Conservation (phyloP, 306 rosid genomes). For the Dryas alaskensis region DNA sequence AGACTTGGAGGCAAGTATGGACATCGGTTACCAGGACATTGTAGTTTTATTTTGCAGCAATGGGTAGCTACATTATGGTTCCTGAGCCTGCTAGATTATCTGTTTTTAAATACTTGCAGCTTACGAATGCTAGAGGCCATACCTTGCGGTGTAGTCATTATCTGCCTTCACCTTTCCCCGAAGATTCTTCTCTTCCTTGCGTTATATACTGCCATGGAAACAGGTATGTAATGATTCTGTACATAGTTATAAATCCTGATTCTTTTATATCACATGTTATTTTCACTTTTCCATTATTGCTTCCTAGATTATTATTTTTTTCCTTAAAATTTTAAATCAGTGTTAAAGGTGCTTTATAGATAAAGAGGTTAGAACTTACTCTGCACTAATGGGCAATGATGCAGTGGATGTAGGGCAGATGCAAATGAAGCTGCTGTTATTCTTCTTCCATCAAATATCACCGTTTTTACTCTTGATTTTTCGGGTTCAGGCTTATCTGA, state of each 20-base stretch:
- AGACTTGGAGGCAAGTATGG: slow-evolving; percentile 99
- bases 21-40: slow-evolving; percentile 36
- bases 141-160: slow-evolving; percentile 88
- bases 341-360: slow-evolving; percentile 5
- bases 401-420: slow-evolving; percentile 98
- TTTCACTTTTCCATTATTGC: slow-evolving; percentile 17
- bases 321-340: slow-evolving; percentile 13
- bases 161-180: slow-evolving; percentile 73
- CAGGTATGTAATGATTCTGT: slow-evolving; percentile 49
- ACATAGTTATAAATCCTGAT: background rate
- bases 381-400: slow-evolving; percentile 34
- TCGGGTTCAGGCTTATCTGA: slow-evolving; percentile 96
- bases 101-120: slow-evolving; percentile 56
- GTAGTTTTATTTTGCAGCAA: slow-evolving; percentile 16
- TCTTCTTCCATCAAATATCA: slow-evolving; percentile 92
- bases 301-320: background rate
- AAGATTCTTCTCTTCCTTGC: slow-evolving; percentile 82
- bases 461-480: slow-evolving; percentile 96
- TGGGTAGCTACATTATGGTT: slow-evolving; percentile 19
- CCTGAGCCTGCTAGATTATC: slow-evolving; percentile 28
- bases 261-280: background rate
- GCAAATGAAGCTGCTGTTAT: slow-evolving; percentile 92
- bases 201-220: slow-evolving; percentile 97
- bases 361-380: slow-evolving; percentile 20
- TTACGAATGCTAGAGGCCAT: slow-evolving; percentile 73